Evolutionary conservation across 257 asterid genomes (phyloP).

Genomic region (Solanum lignicaule): DNA sequence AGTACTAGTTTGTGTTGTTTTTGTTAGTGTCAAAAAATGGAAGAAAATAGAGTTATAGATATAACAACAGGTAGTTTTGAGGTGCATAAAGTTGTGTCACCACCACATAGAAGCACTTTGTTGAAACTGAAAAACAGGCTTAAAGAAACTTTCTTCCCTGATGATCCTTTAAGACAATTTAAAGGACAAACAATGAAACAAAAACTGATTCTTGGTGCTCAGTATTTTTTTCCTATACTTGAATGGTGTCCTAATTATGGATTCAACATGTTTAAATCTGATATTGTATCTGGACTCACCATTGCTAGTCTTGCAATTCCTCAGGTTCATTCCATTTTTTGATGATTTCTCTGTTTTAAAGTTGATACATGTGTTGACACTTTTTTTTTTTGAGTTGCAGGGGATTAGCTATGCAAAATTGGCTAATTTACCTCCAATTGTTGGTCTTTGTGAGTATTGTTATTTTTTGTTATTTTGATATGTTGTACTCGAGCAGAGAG

Average conservation of each 20-base stretch:
- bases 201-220: constrained; percentile 44
- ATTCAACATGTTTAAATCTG: constrained; percentile 57
- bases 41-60: constrained; percentile 5
- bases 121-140: constrained; percentile 42
- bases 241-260: constrained; percentile 70
- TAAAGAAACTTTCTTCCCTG: constrained; percentile 75
- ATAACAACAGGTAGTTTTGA: constrained; percentile 26
- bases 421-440: constrained; percentile 82
- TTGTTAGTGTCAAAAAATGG: constrained; percentile 9
- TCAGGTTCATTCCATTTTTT: constrained; percentile 27
- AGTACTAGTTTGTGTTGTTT: background rate
- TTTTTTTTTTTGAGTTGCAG: constrained; percentile 9
- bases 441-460: constrained; percentile 64
- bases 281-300: constrained; percentile 83
- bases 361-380: background rate
- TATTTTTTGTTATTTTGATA: too few species aligned
- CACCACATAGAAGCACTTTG: constrained; percentile 51
- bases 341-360: background rate
- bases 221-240: constrained; percentile 59
- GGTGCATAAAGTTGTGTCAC: constrained; percentile 53
- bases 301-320: constrained; percentile 94
- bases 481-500: background rate
- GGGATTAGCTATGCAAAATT: constrained; percentile 95
- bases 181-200: constrained; percentile 38
- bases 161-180: constrained; percentile 78